phyloP scores from a whole-genome alignment of 257 asterid species.

The Scutellaria minor region DNA sequence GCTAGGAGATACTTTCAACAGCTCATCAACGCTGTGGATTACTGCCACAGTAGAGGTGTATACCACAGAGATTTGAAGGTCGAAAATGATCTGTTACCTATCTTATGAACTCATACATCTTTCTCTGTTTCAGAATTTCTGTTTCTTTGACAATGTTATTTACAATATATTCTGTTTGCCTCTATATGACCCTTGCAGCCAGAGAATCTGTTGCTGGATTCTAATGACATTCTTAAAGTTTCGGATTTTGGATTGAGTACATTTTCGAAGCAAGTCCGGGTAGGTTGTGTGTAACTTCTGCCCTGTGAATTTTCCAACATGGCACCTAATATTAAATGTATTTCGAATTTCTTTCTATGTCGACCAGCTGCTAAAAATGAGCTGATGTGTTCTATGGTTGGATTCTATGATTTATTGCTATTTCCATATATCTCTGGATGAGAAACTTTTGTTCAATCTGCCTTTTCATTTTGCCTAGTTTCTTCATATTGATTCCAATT shows the following conservation, averaged over 20 bases:
- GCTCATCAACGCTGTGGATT: slow-evolving; percentile 84
- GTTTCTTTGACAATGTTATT: slow-evolving; percentile 3
- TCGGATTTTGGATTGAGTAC: slow-evolving; percentile 90
- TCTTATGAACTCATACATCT: slow-evolving; percentile 1
- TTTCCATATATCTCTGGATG: slow-evolving; percentile 18
- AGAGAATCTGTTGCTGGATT: slow-evolving; percentile 79
- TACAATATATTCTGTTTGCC: slow-evolving; percentile 17
- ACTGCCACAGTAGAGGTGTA: slow-evolving; percentile 89
- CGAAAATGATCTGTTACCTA: background rate
- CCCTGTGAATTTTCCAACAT: slow-evolving; percentile 5
- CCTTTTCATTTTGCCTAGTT: background rate
- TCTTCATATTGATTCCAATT: slow-evolving; percentile 17
- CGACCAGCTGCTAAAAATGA: slow-evolving; percentile 3
- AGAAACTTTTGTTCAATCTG: slow-evolving; percentile 1
- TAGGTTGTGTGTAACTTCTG: slow-evolving; percentile 42
- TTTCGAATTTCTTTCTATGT: slow-evolving; percentile 1
- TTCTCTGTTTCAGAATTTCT: background rate
- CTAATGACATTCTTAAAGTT: slow-evolving; percentile 67
- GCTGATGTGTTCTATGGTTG: background rate
- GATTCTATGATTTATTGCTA: background rate
- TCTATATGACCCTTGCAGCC: slow-evolving; percentile 57
- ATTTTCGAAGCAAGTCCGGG: slow-evolving; percentile 72
- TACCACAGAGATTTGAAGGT: slow-evolving; percentile 91
- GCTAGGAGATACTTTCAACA: slow-evolving; percentile 82
- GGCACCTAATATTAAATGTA: background rate